phyloP scores from a whole-genome alignment of 306 rosid species.

The Medicago ruthenica region DNA sequence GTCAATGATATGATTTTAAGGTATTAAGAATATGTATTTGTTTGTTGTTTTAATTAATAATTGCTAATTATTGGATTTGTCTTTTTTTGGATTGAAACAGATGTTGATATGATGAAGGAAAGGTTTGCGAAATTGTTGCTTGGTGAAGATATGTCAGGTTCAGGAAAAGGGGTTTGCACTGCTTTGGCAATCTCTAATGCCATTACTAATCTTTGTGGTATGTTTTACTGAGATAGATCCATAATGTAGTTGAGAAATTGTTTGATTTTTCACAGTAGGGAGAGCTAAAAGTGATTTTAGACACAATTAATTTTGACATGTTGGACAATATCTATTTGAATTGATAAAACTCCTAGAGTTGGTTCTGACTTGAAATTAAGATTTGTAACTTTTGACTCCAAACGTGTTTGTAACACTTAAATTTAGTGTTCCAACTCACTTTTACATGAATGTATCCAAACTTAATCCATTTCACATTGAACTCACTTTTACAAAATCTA shows the following conservation, averaged over 20 bases:
- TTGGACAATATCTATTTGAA: background rate
- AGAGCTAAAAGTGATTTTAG: background rate
- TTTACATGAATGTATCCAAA: no score
- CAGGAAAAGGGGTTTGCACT: slow-evolving; percentile 93
- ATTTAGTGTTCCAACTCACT: no score
- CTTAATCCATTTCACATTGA: no score
- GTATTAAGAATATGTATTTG: slow-evolving; percentile 16
- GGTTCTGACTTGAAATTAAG: background rate
- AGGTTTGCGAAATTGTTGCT: slow-evolving; percentile 89
- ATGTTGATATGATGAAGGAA: slow-evolving; percentile 89
- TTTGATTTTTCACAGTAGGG: background rate
- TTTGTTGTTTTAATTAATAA: slow-evolving; percentile 17
- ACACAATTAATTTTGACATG: background rate
- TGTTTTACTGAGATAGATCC: slow-evolving; percentile 16
- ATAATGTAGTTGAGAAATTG: slow-evolving; percentile 7
- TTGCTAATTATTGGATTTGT: slow-evolving; percentile 5
- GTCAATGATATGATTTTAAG: slow-evolving; percentile 8
- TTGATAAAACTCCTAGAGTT: background rate
- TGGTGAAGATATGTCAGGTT: slow-evolving; percentile 98
- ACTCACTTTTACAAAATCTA: no score
- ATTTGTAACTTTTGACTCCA: background rate
- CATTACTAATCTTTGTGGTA: slow-evolving; percentile 94
- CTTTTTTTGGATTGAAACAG: slow-evolving; percentile 48
- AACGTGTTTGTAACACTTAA: background rate
- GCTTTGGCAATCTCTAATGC: slow-evolving; percentile 96